Base-by-base conservation (phyloP, 1,284 basidiomycete species). In the Ustilago nuda region DNA sequence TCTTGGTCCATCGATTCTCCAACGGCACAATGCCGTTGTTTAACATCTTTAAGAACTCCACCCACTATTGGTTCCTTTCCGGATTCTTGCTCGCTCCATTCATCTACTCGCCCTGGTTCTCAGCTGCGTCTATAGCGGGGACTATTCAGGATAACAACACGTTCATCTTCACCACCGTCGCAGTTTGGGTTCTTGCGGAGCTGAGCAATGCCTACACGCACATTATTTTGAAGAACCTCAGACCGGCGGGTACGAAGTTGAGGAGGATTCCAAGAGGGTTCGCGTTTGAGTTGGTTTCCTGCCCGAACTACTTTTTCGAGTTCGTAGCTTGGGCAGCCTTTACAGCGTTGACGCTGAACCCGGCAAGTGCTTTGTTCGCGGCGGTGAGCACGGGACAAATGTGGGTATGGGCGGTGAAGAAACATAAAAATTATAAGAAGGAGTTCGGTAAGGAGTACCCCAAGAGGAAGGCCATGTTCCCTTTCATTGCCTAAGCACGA, bases 291-390 rank as follows among this genome's bases (percentile, higher is more conserved):
- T 87, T 91, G 45, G 91, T 97, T 45, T 92, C 93, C 7, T 94
- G 91, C 88, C 94, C 97, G 36, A 98, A 99, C 87, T 99, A 99
- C 87, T 92, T 94, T 85, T 98, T 96, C 85, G 97, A 99, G 51
- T 73, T 89, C 35, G 74, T 97, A 43, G 91, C 89, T 0, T 97
- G 96, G 93, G 82, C 89, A 12, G 88, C 90, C 27, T 89, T 98
- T 61, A 90, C 90, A 32, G 88, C 89, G 41, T 91, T 99, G 90
- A 95, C 94, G 9, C 66, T 81, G 8, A 82, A 82, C 15, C 81
- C 76, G n/a, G 74, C 81, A 92, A 93, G 92, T 30, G 90, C 89
- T 78, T 81, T 92, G 33, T 99, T 98, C 87, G 87, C 91, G 52
- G 87, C 88, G 19, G 90, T 94, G 56, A 90, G 90, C 3, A 88